Conservation (phyloP, 345 rosid species). For the Ailanthus altissimus region DNA sequence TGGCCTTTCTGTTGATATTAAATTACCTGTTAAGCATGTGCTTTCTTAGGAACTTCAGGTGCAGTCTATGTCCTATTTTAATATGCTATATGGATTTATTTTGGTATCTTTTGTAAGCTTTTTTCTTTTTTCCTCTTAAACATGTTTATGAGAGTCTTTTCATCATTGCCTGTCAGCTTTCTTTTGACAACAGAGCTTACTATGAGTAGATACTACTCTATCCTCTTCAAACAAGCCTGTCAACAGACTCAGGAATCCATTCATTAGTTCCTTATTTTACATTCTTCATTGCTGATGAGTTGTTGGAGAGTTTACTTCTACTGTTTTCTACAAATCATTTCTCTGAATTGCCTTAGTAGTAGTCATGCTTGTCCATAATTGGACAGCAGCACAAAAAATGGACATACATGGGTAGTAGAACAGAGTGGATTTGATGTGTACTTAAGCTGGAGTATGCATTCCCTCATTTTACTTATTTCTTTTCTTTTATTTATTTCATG, state of each 20-base stretch:
- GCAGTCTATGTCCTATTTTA: slow-evolving; percentile 1
- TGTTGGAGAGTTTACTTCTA: background rate
- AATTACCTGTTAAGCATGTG: slow-evolving; percentile 58
- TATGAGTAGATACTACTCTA: slow-evolving; percentile 43
- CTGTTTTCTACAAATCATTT: background rate
- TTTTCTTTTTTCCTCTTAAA: background rate
- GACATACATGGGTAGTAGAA: background rate
- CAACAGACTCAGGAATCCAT: slow-evolving; percentile 76
- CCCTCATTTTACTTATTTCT: background rate
- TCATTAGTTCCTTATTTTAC: slow-evolving; percentile 72
- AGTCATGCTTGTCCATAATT: background rate
- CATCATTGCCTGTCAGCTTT: slow-evolving; percentile 47
- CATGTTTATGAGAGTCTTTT: background rate
- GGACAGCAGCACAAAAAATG: background rate
- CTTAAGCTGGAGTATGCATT: background rate
- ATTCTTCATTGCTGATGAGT: slow-evolving; percentile 65
- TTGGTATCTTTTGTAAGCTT: background rate
- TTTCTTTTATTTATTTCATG: background rate
- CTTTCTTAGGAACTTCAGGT: slow-evolving; percentile 84
- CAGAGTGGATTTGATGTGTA: background rate
- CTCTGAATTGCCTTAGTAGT: background rate
- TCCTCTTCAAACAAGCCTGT: slow-evolving; percentile 68
- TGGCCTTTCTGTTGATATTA: slow-evolving; percentile 53
- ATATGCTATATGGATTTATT: background rate
- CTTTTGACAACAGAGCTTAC: slow-evolving; percentile 65